These are phyloP conservation scores for Huntiella omanensis DNA, from an alignment of 2,329 filamentous ascomycete species.

Conservation along the genomic window DNA sequence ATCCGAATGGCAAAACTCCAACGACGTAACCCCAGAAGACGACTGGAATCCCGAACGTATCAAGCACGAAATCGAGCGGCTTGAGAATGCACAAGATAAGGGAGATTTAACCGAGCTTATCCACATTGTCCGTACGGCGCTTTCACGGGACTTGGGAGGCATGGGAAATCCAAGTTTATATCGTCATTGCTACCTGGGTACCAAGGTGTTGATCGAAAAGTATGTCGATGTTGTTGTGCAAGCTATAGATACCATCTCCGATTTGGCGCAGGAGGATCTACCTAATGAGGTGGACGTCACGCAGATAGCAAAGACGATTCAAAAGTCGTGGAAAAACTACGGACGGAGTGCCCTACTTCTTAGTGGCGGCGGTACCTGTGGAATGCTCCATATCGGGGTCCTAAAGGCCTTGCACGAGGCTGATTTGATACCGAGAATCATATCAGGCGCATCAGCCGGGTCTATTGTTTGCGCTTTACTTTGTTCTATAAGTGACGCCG, in stretches of 20 bases:
- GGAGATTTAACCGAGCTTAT: constrained; percentile 62
- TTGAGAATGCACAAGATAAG: constrained; percentile 54
- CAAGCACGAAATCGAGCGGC: constrained; percentile 45
- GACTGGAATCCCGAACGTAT: constrained; percentile 59
- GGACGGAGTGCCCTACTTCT: constrained; percentile 69
- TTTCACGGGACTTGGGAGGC: constrained; percentile 65
- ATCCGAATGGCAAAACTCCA: constrained; percentile 53
- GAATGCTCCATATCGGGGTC: constrained; percentile 83
- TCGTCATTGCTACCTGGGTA: constrained; percentile 67
- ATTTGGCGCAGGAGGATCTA: constrained; percentile 30
- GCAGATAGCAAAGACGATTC: constrained; percentile 45
- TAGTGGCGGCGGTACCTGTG: constrained; percentile 74
- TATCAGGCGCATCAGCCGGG: constrained; percentile 73
- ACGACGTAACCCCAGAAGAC: constrained; percentile 18
- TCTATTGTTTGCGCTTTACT: constrained; percentile 71
- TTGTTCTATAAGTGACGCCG: constrained; percentile 59
- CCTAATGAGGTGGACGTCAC: constrained; percentile 38
- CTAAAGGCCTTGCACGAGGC: constrained; percentile 62
- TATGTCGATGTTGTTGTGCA: constrained; percentile 67
- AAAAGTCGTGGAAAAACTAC: constrained; percentile 59
- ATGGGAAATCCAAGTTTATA: constrained; percentile 76
- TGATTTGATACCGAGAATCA: constrained; percentile 61
- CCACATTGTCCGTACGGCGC: constrained; percentile 57
- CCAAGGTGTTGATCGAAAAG: constrained; percentile 68
- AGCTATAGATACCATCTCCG: constrained; percentile 54